Conservation (phyloP, 1,139 yeast genomes). For the Meyerozyma elateridarum region DNA sequence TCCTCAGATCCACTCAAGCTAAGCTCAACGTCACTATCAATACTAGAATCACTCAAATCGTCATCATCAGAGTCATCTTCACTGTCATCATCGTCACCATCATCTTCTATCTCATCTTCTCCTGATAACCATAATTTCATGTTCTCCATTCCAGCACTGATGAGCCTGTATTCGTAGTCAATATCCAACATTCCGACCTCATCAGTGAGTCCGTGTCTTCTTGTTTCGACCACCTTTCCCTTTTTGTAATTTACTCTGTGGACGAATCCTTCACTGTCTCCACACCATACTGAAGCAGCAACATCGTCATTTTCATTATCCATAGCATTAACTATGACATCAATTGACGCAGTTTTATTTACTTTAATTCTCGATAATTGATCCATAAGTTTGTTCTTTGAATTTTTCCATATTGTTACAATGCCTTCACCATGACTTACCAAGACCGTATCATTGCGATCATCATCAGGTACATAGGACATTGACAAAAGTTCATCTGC, state of each 20-base stretch:
- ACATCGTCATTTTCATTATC: conserved; percentile 55
- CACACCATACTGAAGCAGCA: conserved; percentile 68
- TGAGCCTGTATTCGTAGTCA: conserved; percentile 72
- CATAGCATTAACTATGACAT: conserved; percentile 70
- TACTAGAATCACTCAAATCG: conserved; percentile 16
- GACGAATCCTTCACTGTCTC: conserved; percentile 77
- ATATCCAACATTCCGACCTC: conserved; percentile 74
- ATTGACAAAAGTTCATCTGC: conserved; percentile 85
- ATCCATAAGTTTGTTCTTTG: conserved; percentile 63
- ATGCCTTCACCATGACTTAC: conserved; percentile 90
- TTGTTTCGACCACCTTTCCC: conserved; percentile 61
- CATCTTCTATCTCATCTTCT: conserved; percentile 17
- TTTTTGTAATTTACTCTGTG: conserved; percentile 61
- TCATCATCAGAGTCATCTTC: conserved; percentile 19
- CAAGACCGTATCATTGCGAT: conserved; percentile 56
- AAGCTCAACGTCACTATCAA: conserved; percentile 13
- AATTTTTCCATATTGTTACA: conserved; percentile 84
- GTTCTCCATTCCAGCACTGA: conserved; percentile 79
- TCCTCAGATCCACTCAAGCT: conserved; percentile 5
- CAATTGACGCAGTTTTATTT: conserved; percentile 70
- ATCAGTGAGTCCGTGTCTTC: conserved; percentile 56
- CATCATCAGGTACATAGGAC: conserved; percentile 58
- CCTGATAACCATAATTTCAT: conserved; percentile 65
- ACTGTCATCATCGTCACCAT: conserved; percentile 11
- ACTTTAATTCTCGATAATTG: conserved; percentile 78